These are phyloP conservation scores for Aspergillus vadensis DNA, from an alignment of 2,329 filamentous ascomycete genomes.

Conservation along the genomic window DNA sequence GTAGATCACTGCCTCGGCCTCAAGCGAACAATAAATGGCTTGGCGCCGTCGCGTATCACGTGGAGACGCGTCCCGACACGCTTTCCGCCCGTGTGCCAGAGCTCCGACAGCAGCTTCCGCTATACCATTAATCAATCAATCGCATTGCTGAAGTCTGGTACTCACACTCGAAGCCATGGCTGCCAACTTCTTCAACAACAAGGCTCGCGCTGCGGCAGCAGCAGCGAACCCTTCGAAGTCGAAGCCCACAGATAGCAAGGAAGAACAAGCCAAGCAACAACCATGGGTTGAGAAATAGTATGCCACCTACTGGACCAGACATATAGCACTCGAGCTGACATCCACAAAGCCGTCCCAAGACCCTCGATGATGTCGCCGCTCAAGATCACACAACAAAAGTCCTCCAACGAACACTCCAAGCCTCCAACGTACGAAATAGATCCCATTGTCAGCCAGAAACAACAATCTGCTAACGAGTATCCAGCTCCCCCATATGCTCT, in stretches of 20 bases:
- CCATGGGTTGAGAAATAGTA: slow-evolving; percentile 99
- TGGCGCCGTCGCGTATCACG: slow-evolving; percentile 34
- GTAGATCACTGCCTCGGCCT: background rate
- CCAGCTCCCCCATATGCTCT: slow-evolving; percentile 95
- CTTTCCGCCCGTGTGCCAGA: slow-evolving; percentile 11
- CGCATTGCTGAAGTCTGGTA: background rate
- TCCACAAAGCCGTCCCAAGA: slow-evolving; percentile 77
- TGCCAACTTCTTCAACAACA: slow-evolving; percentile 94
- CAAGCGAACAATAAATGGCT: slow-evolving; percentile 24
- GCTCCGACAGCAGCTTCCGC: slow-evolving; percentile 3
- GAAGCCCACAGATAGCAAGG: slow-evolving; percentile 65
- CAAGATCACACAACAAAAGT: slow-evolving; percentile 97
- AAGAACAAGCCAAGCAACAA: slow-evolving; percentile 68
- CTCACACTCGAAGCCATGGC: slow-evolving; percentile 44
- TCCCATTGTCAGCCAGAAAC: background rate
- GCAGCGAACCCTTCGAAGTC: slow-evolving; percentile 69
- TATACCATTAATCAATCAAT: background rate
- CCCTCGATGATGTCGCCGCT: slow-evolving; percentile 88
- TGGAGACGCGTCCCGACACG: slow-evolving; percentile 36
- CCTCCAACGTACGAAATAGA: slow-evolving; percentile 70
- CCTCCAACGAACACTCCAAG: slow-evolving; percentile 88
- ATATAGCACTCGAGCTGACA: background rate
- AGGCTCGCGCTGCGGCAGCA: slow-evolving; percentile 73
- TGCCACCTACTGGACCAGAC: slow-evolving; percentile 3
- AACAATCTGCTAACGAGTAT: slow-evolving; percentile 2